Conservation (phyloP, 164 flowering plant genomes). For the Sedum album region DNA sequence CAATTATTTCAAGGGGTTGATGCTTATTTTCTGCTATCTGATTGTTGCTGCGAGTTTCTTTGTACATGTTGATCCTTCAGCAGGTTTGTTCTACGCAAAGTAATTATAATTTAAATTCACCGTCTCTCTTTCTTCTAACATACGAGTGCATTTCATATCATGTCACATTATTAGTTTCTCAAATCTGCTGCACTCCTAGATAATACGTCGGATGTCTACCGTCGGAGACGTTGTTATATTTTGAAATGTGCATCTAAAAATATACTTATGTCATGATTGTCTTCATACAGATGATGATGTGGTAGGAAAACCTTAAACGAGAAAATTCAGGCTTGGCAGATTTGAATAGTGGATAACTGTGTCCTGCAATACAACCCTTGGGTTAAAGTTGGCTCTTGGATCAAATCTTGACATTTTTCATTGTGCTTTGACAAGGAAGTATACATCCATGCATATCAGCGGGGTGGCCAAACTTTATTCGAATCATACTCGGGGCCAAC, state of each 20-base stretch:
- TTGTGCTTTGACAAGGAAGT: neutral
- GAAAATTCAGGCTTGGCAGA: neutral
- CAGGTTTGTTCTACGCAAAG: constrained; percentile 27
- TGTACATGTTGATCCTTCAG: constrained; percentile 59
- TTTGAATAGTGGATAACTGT: neutral
- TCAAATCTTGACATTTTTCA: neutral
- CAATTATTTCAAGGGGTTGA: constrained; percentile 81
- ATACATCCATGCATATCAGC: no score
- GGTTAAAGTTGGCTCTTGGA: neutral
- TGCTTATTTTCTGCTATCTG: constrained; percentile 76
- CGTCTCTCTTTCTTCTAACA: no score
- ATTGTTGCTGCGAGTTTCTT: constrained; percentile 87
- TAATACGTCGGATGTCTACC: no score
- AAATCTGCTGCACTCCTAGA: no score
- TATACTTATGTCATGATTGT: neutral
- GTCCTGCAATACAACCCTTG: neutral
- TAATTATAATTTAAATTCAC: neutral
- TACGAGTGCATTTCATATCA: no score
- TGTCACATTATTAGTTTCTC: no score
- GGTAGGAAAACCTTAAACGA: constrained; percentile 2
- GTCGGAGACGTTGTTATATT: no score
- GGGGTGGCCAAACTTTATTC: neutral
- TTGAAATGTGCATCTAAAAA: neutral
- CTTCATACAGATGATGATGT: neutral
- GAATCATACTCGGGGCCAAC: neutral